Evolutionary conservation across 768 basidiomycete genomes (phyloP), one percentile per base, ranked within the genome.

Genomic region (Pisolithus albus): DNA sequence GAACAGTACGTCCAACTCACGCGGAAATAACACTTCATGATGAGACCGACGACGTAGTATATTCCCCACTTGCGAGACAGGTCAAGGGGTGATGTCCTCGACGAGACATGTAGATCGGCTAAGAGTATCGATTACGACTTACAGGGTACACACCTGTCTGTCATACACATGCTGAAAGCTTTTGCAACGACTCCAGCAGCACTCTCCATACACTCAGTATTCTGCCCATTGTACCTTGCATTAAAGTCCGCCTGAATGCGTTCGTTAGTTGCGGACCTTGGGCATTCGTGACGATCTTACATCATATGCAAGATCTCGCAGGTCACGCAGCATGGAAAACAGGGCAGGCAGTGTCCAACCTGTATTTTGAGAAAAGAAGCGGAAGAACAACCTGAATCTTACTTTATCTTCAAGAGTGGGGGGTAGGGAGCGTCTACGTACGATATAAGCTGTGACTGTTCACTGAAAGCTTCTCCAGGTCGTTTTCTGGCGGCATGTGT

Each of bases 21-120:
- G 59, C 85, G 83, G 76, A 98, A 97, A 71, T 98, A 98, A 45
- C 83, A 88, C 67, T 98, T 98, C 67, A 99, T 72, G 50, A 93
- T 84, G 46, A 95, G 73, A 15, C 86, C 88, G 0, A 94, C 93
- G 13, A 96, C 81, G 60, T 92, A 90, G 70, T 98, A 98, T 2
- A 93, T 79, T 1, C 92, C 84, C 92, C 92, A 88, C 72, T 89
- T 89, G 60, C 92, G 73, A 37, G 87, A 86, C 67, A 88, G 78
- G 26, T 81, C 75, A 46, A 82, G 69, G 16, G 84, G 80, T n/a
- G 86, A 86, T 36, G 73, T 79, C 56, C 88, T 86, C 41, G 16
- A 56, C 45, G 34, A 39, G 3, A 18, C 43, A 23, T 5, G 26
- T 43, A 28, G 11, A 34, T 60, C 28, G 56, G 32, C 4, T 4